Percentiles rank a stretch among this genome's conserved stretches.
Evolutionary conservation across 2,329 filamentous ascomycete species (phyloP).

Genomic region (Tolypocladium tropicale): DNA sequence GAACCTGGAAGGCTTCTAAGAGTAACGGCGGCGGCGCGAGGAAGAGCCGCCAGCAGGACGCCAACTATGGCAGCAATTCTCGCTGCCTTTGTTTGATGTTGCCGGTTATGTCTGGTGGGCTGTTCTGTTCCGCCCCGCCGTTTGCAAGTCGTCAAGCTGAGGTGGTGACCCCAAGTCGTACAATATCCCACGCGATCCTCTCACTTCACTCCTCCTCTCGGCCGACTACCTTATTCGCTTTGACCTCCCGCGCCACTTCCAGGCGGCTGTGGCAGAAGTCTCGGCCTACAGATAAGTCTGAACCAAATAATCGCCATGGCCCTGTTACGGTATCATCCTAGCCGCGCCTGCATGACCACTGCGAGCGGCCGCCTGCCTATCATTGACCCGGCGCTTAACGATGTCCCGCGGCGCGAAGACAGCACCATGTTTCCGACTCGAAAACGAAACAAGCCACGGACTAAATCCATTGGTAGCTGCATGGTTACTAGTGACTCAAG

Average conservation of each 20-base stretch:
- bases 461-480: background rate
- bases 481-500: background rate
- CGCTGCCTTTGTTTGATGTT: no score
- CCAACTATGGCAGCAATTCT: background rate
- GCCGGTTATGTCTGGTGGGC: no score
- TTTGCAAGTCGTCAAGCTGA: no score
- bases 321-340: background rate
- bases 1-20: no score
- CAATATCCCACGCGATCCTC: background rate
- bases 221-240: background rate
- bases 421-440: background rate
- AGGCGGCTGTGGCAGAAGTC: background rate
- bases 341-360: no score
- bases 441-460: background rate
- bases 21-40: no score
- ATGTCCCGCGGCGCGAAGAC: background rate
- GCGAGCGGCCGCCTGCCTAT: background rate
- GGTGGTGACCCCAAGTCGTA: background rate
- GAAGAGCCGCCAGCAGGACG: background rate
- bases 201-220: background rate
- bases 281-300: background rate
- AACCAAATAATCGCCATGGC: background rate
- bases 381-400: background rate
- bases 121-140: no score
- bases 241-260: background rate